A percentile compares a stretch with the other conserved stretches of the same genome.
phyloP scores from a whole-genome alignment of 345 rosid genomes.

The Eucalyptus melliodora region DNA sequence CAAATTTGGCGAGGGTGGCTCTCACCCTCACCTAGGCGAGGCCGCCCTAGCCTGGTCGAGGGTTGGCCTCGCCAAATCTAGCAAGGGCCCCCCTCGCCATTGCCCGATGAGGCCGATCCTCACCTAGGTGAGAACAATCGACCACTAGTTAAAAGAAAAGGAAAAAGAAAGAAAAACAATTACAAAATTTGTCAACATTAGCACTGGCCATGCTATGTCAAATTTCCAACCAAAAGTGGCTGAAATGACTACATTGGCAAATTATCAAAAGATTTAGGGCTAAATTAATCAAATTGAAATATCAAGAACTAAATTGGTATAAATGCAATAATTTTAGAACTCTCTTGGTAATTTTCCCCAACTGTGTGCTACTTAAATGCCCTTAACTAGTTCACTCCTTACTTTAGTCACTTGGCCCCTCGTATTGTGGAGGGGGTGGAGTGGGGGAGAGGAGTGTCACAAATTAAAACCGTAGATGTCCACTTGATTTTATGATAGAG shows the following conservation, averaged over 20 bases:
- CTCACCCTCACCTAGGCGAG: too few species aligned
- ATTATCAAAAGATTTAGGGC: background rate
- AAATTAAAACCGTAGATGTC: background rate
- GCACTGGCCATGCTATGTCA: accelerated
- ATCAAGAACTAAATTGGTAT: too few species aligned
- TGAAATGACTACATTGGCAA: too few species aligned
- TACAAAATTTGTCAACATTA: too few species aligned
- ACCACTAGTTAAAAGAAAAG: background rate
- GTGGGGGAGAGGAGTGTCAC: background rate
- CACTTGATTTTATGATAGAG: background rate
- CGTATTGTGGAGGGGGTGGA: background rate
- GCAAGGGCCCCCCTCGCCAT: too few species aligned
- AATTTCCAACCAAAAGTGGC: background rate
- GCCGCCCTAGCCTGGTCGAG: accelerated
- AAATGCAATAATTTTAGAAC: too few species aligned
- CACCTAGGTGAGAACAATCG: background rate
- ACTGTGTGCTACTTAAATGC: accelerated
- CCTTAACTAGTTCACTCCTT: background rate
- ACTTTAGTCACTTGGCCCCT: background rate
- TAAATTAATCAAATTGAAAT: too few species aligned
- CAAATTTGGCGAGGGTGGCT: accelerated
- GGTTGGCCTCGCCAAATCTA: background rate
- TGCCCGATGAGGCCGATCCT: too few species aligned
- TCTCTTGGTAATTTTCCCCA: background rate
- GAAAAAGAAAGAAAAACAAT: too few species aligned